These are phyloP conservation scores for Cocos nucifera DNA, from an alignment of 176 grass and related monocot genomes.

Conservation along the genomic window DNA sequence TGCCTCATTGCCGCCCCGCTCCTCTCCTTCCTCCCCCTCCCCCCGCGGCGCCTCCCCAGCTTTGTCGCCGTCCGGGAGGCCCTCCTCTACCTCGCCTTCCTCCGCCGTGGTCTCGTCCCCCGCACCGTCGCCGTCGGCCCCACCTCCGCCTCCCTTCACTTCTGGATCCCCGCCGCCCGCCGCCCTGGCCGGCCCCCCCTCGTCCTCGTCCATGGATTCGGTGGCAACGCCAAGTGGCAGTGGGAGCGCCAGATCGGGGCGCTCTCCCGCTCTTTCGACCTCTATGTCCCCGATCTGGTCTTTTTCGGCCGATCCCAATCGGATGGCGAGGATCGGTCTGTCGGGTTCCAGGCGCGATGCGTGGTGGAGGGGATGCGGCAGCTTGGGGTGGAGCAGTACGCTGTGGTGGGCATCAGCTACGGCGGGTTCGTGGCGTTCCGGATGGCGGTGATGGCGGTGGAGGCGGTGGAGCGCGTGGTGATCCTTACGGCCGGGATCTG, in stretches of 20 bases:
- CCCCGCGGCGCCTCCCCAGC: constrained; percentile 49
- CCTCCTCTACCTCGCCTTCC: constrained; percentile 35
- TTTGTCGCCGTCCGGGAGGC: constrained; percentile 23
- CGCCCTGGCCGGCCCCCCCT: constrained; percentile 19
- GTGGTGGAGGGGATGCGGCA: constrained; percentile 57
- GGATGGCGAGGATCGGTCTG: constrained; percentile 36
- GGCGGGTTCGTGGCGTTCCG: constrained; percentile 42
- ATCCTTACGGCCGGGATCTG: constrained; percentile 59
- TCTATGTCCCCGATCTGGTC: constrained; percentile 45
- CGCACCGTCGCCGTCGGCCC: neutral
- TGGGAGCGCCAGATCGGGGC: constrained; percentile 28
- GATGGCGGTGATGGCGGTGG: constrained; percentile 49
- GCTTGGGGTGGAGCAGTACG: constrained; percentile 50
- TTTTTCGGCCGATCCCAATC: constrained; percentile 41
- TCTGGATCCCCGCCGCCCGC: constrained; percentile 47
- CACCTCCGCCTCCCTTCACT: constrained; percentile 38
- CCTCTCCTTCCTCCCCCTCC: constrained; percentile 41
- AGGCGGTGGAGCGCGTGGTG: constrained; percentile 32
- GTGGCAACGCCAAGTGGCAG: constrained; percentile 47
- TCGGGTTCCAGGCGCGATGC: constrained; percentile 68
- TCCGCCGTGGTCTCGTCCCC: constrained; percentile 33
- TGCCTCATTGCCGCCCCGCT: constrained; percentile 35
- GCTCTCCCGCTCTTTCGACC: constrained; percentile 37
- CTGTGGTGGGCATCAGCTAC: constrained; percentile 47
- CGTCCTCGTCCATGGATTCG: constrained; percentile 41